Evolutionary conservation across 139 green algal genomes (phyloP).

Genomic region (Nannochloris sp.): DNA sequence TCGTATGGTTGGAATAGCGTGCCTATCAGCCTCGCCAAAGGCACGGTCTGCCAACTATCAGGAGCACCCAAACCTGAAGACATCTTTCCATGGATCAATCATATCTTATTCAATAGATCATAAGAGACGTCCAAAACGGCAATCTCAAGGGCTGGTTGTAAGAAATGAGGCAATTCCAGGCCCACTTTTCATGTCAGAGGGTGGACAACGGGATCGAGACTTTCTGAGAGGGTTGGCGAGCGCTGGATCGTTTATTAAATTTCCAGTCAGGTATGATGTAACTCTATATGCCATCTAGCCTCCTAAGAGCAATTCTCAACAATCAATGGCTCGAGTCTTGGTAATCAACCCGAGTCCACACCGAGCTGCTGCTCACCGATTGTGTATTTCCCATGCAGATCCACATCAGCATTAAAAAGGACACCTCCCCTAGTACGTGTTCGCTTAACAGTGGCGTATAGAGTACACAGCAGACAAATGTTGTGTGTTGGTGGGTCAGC

Average conservation of each 20-base stretch:
- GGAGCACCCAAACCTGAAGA: too few relatives aligned
- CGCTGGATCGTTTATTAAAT: constrained; percentile 2
- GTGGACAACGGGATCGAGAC: neutral
- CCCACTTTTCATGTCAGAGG: constrained; percentile 1
- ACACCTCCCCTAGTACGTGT: constrained; percentile 49
- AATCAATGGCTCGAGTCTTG: too few relatives aligned
- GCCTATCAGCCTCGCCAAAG: too few relatives aligned
- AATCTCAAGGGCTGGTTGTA: too few relatives aligned
- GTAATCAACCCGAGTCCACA: too few relatives aligned
- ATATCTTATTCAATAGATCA: too few relatives aligned
- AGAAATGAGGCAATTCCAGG: neutral
- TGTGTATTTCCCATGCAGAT: neutral
- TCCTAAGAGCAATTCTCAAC: too few relatives aligned
- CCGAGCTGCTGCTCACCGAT: neutral
- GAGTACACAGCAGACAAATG: constrained; percentile 83
- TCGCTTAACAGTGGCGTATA: constrained; percentile 65
- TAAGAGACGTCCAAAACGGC: too few relatives aligned
- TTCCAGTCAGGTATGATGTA: neutral
- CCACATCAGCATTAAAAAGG: neutral
- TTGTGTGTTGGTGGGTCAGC: constrained; percentile 74
- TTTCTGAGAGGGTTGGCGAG: neutral
- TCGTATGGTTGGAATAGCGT: too few relatives aligned
- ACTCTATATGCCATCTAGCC: too few relatives aligned
- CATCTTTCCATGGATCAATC: too few relatives aligned
- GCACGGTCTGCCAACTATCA: too few relatives aligned